Evolutionary conservation across 306 rosid species (phyloP), one percentile per base, ranked within the genome.

Genomic region (Lathyrus aphaca): DNA sequence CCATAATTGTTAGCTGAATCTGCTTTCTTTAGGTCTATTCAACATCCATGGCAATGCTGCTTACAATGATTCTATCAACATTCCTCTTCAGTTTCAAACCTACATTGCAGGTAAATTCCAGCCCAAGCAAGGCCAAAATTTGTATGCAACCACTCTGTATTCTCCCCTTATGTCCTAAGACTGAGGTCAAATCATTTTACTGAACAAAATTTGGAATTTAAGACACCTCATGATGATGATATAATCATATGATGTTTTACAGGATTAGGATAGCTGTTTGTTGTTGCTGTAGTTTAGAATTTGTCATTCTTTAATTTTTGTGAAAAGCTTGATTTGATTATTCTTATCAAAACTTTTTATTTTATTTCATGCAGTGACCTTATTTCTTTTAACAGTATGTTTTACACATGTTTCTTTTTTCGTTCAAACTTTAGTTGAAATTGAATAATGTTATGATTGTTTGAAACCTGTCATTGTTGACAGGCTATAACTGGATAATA

Each of bases 11-110:
- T 66, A 8, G 57, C 10, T 14, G 32, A 50, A 23, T 50, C 51
- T 42, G 25, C 64, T 27, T 60, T 70, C 39, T 19, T 73, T 66
- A 80, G 96, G 96, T 92, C 67, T 92, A 92, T 69, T 88, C 98
- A 45, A 92, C 96, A 35, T 92, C 98, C 72, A 92, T 92, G 98
- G 98, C 98, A 11, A 92, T 92, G 98, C 91, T 89, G 37, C 86
- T 92, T 69, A 92, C 96, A 4, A 92, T 85, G 82, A 75, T 88
- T 64, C 69, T 92, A 38, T 92, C 98, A 6, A 69, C 83, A 46
- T 86, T 80, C 80, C 96, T 92, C 75, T 92, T 92, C 82, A 80
- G 78, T 72, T 89, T 89, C 87, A 88, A 86, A 68, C 98, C 96
- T 71, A 88, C 92, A 5, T 53, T 92, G 75, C 98, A 89, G 91